Evolutionary conservation across 768 basidiomycete genomes (phyloP), one percentile per base, ranked within the genome.

Genomic region (Pleurotus ostreatus): DNA sequence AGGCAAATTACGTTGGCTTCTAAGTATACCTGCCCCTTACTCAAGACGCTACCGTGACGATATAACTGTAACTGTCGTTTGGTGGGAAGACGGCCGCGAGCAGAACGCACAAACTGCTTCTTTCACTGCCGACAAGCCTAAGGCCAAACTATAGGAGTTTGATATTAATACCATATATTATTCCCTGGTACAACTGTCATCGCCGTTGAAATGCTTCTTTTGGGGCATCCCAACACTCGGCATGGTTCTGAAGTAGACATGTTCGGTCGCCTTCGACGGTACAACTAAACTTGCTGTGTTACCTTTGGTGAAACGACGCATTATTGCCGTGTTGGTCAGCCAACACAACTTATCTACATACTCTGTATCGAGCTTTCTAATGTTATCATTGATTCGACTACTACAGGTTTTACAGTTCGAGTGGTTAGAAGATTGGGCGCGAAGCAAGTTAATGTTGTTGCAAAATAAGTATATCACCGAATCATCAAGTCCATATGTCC

Each of bases 1-100:
- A 54, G 65, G 56, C 46, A 69, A 70, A 49, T 75, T 95, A 57
- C 78, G 84, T 49, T 77, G 73, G 65, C 59, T 83, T 55, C 71
- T 94, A 64, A 93, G 91, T 68, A 93, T 95, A 45, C 90, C 92
- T n/a, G 76, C 89, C 4, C 90, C 91, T 13, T 70, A 82, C 60
- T 85, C 92, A 23, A 77, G 93, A 62, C 76, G 87, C 55, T 89
- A 84, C 66, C 78, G 93, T 44, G 93, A 95, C 64, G 93, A 95
- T 67, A 79, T 88, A 30, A 92, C 89, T 1, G 92, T 92, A 18
- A 90, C 88, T 12, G 90, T 91, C 34, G 79, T 91, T 22, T 91
- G 86, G 82, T 94, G 87, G 91, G 88, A 89, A 65, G 86, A 82
- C 46, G 83, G 81, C 15, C 74, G 75, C n/a, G 79, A 82, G 62